Evolutionary conservation across 2,329 filamentous ascomycete species (phyloP).

Genomic region (Xylariomycetidae sp.): DNA sequence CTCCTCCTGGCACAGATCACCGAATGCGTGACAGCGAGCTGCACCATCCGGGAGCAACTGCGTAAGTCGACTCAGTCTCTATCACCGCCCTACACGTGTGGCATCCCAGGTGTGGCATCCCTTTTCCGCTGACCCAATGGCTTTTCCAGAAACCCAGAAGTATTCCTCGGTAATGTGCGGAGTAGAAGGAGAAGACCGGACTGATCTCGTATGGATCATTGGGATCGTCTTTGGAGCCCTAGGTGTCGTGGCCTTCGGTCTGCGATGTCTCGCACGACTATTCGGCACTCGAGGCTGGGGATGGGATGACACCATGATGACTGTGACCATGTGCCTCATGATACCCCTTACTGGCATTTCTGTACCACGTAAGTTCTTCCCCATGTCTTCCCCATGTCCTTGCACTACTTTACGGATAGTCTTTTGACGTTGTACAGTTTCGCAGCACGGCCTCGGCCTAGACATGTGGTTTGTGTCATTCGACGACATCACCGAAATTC

Average conservation of each 20-base stretch:
- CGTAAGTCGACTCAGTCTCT: slow-evolving; percentile 12
- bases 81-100: too few relatives aligned
- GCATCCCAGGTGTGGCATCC: not conserved
- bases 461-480: slow-evolving; percentile 41
- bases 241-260: slow-evolving; percentile 24
- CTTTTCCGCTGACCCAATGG: slow-evolving; percentile 2
- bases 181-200: slow-evolving; percentile 20
- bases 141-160: slow-evolving; percentile 22
- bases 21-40: slow-evolving; percentile 18
- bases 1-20: slow-evolving; percentile 16
- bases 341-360: slow-evolving; percentile 18
- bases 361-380: slow-evolving; percentile 19
- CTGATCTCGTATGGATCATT: slow-evolving; percentile 18
- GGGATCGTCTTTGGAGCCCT: slow-evolving; percentile 22
- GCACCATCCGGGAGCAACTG: slow-evolving; percentile 22
- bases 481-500: slow-evolving; percentile 36
- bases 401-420: too few relatives aligned
- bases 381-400: not conserved
- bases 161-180: slow-evolving; percentile 24
- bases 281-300: slow-evolving; percentile 25
- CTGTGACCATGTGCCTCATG: slow-evolving; percentile 19
- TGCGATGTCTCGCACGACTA: slow-evolving; percentile 25
- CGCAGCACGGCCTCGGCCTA: slow-evolving; percentile 33
- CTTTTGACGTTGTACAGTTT: slow-evolving; percentile 24
- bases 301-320: slow-evolving; percentile 26